phyloP scores from a whole-genome alignment of 179 eudicot species.

The Silene noctiflora region DNA sequence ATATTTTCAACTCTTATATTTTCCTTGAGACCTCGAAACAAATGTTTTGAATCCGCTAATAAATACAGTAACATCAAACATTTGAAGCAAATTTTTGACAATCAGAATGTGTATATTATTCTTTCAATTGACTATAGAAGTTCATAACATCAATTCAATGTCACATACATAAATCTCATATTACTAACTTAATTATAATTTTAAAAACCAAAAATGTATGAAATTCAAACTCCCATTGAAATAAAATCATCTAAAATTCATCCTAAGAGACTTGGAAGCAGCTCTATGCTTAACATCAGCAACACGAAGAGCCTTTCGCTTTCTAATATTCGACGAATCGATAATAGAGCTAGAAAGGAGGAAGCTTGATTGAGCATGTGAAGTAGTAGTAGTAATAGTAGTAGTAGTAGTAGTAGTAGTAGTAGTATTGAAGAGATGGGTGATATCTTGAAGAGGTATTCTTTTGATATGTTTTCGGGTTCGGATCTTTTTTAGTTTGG shows the following conservation, averaged over 20 bases:
- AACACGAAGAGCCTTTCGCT: slow-evolving; percentile 8
- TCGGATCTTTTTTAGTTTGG: background rate
- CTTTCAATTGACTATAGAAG: background rate
- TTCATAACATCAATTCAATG: too few species aligned
- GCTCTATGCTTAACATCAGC: slow-evolving; percentile 9
- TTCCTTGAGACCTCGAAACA: too few species aligned
- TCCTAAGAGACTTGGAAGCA: slow-evolving; percentile 20
- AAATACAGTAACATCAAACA: too few species aligned
- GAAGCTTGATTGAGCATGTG: background rate
- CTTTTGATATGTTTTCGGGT: background rate
- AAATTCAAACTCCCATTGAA: background rate
- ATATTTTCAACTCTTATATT: too few species aligned
- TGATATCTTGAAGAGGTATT: slow-evolving; percentile 28
- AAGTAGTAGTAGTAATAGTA: background rate
- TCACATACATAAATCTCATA: too few species aligned
- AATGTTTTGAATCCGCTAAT: too few species aligned
- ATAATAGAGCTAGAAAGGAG: too few species aligned
- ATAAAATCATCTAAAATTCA: slow-evolving; percentile 23
- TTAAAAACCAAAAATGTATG: too few species aligned
- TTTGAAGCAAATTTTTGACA: background rate
- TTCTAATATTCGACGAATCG: background rate
- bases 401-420: background rate
- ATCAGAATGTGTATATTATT: background rate
- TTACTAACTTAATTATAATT: too few species aligned
- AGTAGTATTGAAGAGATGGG: slow-evolving; percentile 16